Percentiles rank a stretch among this genome's conserved stretches.
These are phyloP conservation scores for Camellia japonica DNA, from an alignment of 148 eudicot species.

Conservation along the genomic window DNA sequence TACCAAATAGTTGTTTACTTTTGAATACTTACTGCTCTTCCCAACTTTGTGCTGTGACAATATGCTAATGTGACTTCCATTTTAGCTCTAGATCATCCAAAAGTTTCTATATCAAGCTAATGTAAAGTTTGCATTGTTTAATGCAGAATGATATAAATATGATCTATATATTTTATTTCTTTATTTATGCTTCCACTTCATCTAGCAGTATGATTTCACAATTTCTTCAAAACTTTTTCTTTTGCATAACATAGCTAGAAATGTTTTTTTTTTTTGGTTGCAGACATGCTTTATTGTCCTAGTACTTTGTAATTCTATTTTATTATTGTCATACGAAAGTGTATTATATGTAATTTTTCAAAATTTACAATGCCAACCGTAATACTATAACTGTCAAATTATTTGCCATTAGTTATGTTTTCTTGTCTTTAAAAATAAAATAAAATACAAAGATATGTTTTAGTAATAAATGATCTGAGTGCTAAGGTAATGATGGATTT, in stretches of 20 bases:
- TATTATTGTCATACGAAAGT: not conserved
- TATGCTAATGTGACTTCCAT: not conserved
- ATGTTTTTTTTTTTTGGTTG: not conserved
- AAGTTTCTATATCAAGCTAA: not conserved
- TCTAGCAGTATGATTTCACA: not conserved
- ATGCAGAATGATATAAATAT: not conserved
- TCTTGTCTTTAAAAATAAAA: too few relatives aligned
- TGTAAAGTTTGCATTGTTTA: not conserved
- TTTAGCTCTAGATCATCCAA: not conserved
- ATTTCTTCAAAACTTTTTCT: not conserved
- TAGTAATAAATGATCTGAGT: not conserved
- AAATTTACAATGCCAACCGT: not conserved
- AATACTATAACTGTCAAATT: not conserved
- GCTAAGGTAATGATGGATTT: not conserved
- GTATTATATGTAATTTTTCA: not conserved
- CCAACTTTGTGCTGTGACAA: not conserved
- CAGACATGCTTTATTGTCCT: not conserved
- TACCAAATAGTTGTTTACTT: not conserved
- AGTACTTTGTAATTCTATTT: not conserved
- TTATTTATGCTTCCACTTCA: not conserved
- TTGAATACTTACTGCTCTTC: conserved; percentile 2
- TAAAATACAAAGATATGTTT: too few relatives aligned
- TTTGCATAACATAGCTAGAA: not conserved
- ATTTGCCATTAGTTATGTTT: too few relatives aligned
- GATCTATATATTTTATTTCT: not conserved